Conservation (phyloP, 1,139 yeast genomes). For the Lodderomyces pseudojiufengensis region DNA sequence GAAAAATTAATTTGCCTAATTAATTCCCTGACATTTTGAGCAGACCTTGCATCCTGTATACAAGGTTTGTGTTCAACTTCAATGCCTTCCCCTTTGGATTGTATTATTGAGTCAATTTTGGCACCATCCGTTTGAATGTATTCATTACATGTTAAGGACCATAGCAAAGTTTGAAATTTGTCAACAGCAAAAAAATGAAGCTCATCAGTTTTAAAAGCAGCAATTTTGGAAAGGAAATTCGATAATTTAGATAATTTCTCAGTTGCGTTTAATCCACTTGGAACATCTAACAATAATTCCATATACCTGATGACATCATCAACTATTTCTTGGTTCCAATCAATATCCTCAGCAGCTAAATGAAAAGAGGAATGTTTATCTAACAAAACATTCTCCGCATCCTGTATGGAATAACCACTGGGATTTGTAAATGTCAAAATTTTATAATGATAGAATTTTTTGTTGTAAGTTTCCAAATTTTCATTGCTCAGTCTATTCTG, state of each 20-base stretch:
- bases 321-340: conserved; percentile 17
- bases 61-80: conserved; percentile 1
- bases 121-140: conserved; percentile 8
- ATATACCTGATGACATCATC: conserved; percentile 30
- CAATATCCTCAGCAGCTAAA: conserved; percentile 12
- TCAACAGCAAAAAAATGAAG: conserved; percentile 25
- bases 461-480: conserved; percentile 35
- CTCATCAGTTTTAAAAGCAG: conserved; percentile 24
- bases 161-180: conserved; percentile 33
- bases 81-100: conserved; percentile 1
- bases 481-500: too few species aligned
- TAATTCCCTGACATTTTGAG: conserved; percentile 30
- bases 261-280: conserved; percentile 13
- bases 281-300: conserved; percentile 28
- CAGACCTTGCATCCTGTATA: conserved; percentile 25
- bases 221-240: conserved; percentile 24
- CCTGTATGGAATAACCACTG: conserved; percentile 21
- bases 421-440: conserved; percentile 38
- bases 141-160: conserved; percentile 25
- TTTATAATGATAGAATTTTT: conserved; percentile 34
- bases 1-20: conserved; percentile 13
- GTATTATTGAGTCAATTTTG: conserved; percentile 3
- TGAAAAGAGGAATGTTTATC: conserved; percentile 27
- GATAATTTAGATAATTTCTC: conserved; percentile 23
- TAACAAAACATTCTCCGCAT: conserved; percentile 22